phyloP scores from a whole-genome alignment of 2,329 filamentous ascomycete genomes.

The Botrytis galanthina region DNA sequence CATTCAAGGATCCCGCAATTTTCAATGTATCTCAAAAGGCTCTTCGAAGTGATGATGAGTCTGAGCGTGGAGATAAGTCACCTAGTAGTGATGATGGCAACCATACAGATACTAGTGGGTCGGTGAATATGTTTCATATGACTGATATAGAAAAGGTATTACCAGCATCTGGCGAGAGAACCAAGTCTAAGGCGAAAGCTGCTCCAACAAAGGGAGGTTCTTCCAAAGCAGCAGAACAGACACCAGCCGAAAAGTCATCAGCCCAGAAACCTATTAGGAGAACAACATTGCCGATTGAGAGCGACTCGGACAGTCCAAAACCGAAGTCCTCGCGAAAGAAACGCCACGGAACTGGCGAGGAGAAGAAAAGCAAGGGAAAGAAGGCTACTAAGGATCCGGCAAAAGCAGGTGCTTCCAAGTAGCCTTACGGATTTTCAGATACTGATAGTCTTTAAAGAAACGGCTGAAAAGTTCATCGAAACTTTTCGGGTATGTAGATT shows the following conservation, averaged over 20 bases:
- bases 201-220: too few relatives aligned
- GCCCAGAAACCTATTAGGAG: too few relatives aligned
- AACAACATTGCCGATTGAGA: too few relatives aligned
- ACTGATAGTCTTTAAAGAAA: not conserved
- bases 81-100: not conserved
- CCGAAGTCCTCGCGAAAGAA: not conserved
- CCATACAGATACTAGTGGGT: not conserved
- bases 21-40: too few relatives aligned
- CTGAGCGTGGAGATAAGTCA: not conserved
- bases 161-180: too few relatives aligned
- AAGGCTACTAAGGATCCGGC: too few relatives aligned
- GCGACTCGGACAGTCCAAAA: not conserved
- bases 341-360: too few relatives aligned
- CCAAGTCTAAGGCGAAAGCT: not conserved
- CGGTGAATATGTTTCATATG: not conserved
- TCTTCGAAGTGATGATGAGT: too few relatives aligned
- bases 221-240: not conserved
- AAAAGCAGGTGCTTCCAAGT: not conserved
- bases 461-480: not conserved
- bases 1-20: too few relatives aligned
- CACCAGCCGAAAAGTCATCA: too few relatives aligned
- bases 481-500: not conserved
- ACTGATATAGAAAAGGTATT: not conserved
- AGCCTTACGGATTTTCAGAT: not conserved
- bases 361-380: too few relatives aligned